Evolutionary conservation across 148 eudicot species (phyloP), one percentile per base, ranked within the genome.

Genomic region (Fallopia convolvulus): DNA sequence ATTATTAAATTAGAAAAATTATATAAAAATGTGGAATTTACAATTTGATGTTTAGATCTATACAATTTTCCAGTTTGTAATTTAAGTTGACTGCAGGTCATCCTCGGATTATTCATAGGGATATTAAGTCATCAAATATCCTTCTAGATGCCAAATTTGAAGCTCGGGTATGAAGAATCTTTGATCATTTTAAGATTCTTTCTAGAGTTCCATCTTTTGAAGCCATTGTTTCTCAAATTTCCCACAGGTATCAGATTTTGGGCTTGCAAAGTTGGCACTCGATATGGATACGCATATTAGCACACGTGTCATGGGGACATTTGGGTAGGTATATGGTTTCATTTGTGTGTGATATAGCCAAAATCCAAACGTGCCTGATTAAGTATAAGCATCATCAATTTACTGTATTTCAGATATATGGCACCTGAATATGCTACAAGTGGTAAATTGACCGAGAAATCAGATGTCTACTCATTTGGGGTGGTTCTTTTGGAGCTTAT

Each of bases 301-400:
- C 61, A 94, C 99, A 47, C 97, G 99, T 42, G 96, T 94, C 21
- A 86, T 94, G 92, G 99, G 99, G 75, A 94, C 99, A 48, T 94
- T 94, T 83, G 99, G 99, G 99, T 94, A 80, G 56, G 84, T 75
- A 26, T 42, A 36, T 42, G 42, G 13, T 75, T 55, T 42, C 41
- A 17, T 72, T 23, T 17, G 15, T 71, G 8, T 6, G 68, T 76
- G 33, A 78, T 32, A 36, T 26, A 12, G 52, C 42, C 42, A 36
- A 33, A 68, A 23, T 68, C 26, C 9, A 36, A 39, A 36, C 42
- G 15, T 68, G 44, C 7, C 20, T 68, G 33, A 68, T 39, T 30
- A 11, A 17, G 33, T 63, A 32, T 63, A 63, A 63, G 39, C 70
- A 63, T 65, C 70, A 74, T 46, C 77, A 17, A 15, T 68, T 50